Base-by-base conservation (phyloP, 2,329 filamentous ascomycete species). In the Thermomyces lanuginosus region DNA sequence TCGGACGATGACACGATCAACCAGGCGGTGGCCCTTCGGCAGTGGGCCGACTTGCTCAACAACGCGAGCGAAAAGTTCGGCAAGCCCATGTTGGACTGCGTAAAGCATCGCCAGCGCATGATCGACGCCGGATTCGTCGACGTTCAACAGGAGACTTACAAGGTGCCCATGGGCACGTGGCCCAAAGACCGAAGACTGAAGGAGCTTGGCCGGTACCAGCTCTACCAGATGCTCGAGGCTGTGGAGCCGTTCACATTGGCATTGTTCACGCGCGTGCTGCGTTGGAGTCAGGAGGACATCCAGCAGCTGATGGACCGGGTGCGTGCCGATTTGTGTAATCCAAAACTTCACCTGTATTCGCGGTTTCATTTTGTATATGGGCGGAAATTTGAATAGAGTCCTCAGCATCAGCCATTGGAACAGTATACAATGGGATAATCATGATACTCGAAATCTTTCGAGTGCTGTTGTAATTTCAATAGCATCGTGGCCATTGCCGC, bases 101-200 rank as follows among this genome's bases (percentile, higher is more conserved):
- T 42, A 13, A 32, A 45, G 10, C 43, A 51, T 11, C 48, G 49
- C 33, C 40, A 45, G 18, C 53, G 55, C 25, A 51, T 67, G 33
- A 44, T 47, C 3, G 58, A 60, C 3, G 62, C 56, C 0, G 66
- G 66, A 0, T 69, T 69, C 30, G 44, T 53, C 9, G 56, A 66
- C 26, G 55, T 69, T 0, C 45, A 46, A 0, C 56, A 65, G 33
- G 43, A 49, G 2, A 33, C 55, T 2, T 62, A 49, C 34, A 58
- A 55, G 31, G 38, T 42, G 50, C 63, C 63, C 1, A 51, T 46
- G 3, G 62, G 60, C 35, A 34, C 45, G 5, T 67, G 64, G 62
- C 58, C 61, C 0, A 55, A 52, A 23, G 54, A 63, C 19, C 45
- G 47, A 6, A 48, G 51, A 10, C 51, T 58, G 27, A 68, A 66